Percentiles rank a stretch among this genome's conserved stretches.
Evolutionary conservation across 2,329 filamentous ascomycete genomes (phyloP).

Genomic region (Spiromastix sp.): DNA sequence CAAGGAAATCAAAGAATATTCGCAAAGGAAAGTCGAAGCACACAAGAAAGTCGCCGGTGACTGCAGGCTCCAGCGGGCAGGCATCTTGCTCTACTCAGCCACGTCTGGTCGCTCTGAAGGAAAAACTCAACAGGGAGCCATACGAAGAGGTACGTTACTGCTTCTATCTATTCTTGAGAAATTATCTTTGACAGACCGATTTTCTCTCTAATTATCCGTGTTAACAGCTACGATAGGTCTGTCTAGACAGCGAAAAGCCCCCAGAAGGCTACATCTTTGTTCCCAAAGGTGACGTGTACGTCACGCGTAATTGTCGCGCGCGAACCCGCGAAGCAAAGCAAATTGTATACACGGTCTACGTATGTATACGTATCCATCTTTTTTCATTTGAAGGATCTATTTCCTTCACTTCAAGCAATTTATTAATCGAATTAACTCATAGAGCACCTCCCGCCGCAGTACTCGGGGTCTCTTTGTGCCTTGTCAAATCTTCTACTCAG

Average conservation of each 20-base stretch:
- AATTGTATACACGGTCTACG: constrained; percentile 29
- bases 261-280: constrained; percentile 29
- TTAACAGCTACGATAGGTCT: constrained; percentile 26
- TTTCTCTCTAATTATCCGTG: too few relatives aligned
- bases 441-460: constrained; percentile 22
- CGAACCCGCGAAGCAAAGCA: constrained; percentile 23
- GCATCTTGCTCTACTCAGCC: too few relatives aligned
- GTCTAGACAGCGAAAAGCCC: constrained; percentile 18
- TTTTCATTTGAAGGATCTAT: too few relatives aligned
- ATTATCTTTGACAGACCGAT: too few relatives aligned
- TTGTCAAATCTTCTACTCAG: constrained; percentile 24
- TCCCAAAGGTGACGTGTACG: constrained; percentile 32
- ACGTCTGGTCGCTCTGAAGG: too few relatives aligned
- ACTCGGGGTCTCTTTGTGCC: constrained; percentile 36
- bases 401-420: constrained; percentile 1
- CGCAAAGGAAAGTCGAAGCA: too few relatives aligned
- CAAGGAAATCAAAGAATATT: too few relatives aligned
- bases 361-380: constrained; percentile 12
- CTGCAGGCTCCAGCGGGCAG: too few relatives aligned
- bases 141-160: too few relatives aligned
- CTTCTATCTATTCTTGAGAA: too few relatives aligned
- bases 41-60: too few relatives aligned
- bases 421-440: constrained; percentile 1
- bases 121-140: too few relatives aligned
- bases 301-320: constrained; percentile 32